Evolutionary conservation across 2,329 filamentous ascomycete species (phyloP).

Genomic region (Rosellinia necatrix): DNA sequence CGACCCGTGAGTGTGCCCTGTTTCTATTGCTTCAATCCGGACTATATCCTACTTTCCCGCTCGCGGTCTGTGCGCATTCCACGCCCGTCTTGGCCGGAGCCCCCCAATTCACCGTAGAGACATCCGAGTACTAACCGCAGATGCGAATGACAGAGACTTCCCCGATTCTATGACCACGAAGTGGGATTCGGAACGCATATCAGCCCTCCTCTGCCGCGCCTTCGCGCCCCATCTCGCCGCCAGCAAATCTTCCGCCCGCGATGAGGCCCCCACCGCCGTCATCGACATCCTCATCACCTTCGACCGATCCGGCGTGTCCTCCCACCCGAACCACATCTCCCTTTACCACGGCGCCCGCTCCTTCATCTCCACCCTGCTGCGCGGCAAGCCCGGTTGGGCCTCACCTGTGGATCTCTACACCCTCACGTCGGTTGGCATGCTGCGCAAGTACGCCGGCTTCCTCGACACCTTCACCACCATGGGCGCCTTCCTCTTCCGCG

Average conservation of each 20-base stretch:
- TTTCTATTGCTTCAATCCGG: neutral
- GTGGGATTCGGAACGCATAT: slow-evolving; percentile 76
- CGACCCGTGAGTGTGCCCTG: slow-evolving; percentile 59
- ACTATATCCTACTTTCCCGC: no score
- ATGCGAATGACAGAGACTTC: slow-evolving; percentile 60
- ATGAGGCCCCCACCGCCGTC: slow-evolving; percentile 49
- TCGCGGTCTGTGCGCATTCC: no score
- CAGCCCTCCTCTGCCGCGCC: slow-evolving; percentile 69
- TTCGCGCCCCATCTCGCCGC: slow-evolving; percentile 70
- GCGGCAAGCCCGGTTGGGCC: slow-evolving; percentile 65
- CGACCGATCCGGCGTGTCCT: slow-evolving; percentile 79
- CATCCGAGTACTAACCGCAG: slow-evolving; percentile 3
- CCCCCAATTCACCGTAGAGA: no score
- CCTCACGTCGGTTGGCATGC: slow-evolving; percentile 70
- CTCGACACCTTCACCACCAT: slow-evolving; percentile 78
- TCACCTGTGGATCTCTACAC: slow-evolving; percentile 86
- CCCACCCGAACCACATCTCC: slow-evolving; percentile 91
- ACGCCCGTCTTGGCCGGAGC: no score
- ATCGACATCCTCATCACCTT: slow-evolving; percentile 92
- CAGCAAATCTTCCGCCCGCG: slow-evolving; percentile 39
- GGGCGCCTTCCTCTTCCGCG: slow-evolving; percentile 54
- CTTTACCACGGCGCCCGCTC: slow-evolving; percentile 79
- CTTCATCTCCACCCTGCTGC: slow-evolving; percentile 72
- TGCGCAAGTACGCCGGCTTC: slow-evolving; percentile 81
- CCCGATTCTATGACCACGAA: slow-evolving; percentile 83